Evolutionary conservation across 2,329 filamentous ascomycete species (phyloP).

Genomic region (Epichloe amarillans): DNA sequence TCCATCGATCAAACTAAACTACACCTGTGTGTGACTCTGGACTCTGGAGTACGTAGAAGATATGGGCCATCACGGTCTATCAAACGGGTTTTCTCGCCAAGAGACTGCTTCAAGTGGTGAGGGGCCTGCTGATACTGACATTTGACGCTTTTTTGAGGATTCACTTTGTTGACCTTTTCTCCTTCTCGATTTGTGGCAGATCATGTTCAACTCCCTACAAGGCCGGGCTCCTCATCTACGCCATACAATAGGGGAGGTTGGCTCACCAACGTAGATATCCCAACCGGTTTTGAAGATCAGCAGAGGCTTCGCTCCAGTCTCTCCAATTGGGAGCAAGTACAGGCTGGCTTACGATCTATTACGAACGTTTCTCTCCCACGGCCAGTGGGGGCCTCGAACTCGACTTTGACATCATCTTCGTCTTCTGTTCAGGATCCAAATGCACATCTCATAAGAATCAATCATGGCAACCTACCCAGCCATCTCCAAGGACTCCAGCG

Average conservation of each 20-base stretch:
- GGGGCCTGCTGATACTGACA: not conserved
- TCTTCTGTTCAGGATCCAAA: not conserved
- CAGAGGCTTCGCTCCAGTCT: not conserved
- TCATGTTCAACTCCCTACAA: not conserved
- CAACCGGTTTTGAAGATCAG: not conserved
- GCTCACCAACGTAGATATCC: slow-evolving; percentile 3
- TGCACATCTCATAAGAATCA: not conserved
- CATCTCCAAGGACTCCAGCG: not conserved
- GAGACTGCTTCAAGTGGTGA: not conserved
- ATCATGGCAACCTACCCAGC: not conserved
- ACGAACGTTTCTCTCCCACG: not conserved
- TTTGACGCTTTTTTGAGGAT: not conserved
- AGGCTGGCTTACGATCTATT: not conserved
- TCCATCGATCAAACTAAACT: not conserved
- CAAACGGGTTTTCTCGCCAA: too few species aligned
- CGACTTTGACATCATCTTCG: not conserved
- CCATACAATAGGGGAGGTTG: not conserved
- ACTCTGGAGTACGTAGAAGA: not conserved
- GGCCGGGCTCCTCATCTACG: not conserved
- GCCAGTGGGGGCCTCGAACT: not conserved
- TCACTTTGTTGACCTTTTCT: not conserved
- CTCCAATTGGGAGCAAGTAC: not conserved
- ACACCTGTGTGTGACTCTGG: not conserved
- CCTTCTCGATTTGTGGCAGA: not conserved
- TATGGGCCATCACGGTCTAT: not conserved